Evolutionary conservation across 2,329 filamentous ascomycete genomes (phyloP).

Genomic region (Moelleriella libera): DNA sequence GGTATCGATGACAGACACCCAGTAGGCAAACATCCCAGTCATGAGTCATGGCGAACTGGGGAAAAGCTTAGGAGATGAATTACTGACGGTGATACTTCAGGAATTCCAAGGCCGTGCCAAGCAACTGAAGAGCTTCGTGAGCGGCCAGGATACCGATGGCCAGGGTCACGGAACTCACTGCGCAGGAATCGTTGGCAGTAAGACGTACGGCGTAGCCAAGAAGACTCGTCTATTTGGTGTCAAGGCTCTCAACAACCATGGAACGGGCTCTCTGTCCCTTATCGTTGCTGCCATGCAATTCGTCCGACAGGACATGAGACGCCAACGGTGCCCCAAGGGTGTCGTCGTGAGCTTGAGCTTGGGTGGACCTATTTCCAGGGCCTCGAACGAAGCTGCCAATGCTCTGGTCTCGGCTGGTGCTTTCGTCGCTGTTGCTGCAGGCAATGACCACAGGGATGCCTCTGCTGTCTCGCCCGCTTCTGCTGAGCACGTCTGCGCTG

Average conservation of each 20-base stretch:
- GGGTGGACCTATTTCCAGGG: conserved; percentile 24
- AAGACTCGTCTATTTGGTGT: conserved; percentile 22
- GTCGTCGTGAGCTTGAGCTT: conserved; percentile 37
- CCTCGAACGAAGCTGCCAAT: conserved; percentile 31
- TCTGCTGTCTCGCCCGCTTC: conserved; percentile 9
- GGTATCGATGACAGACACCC: conserved; percentile 19
- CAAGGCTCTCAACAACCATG: conserved; percentile 20
- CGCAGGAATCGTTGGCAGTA: conserved; percentile 12
- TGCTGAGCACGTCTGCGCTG: conserved; percentile 8
- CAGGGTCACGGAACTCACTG: conserved; percentile 6
- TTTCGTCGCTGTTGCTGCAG: conserved; percentile 36
- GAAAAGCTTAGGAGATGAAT: no score
- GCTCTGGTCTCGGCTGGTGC: conserved; percentile 26
- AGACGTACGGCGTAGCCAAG: conserved; percentile 25
- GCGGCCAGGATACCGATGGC: conserved; percentile 13
- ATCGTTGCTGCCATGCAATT: conserved; percentile 26
- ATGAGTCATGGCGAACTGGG: no score
- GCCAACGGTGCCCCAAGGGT: conserved; percentile 21
- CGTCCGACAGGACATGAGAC: conserved; percentile 17
- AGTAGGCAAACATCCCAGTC: conserved; percentile 9
- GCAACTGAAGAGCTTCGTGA: conserved; percentile 18
- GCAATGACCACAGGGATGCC: conserved; percentile 19
- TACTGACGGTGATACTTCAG: conserved; percentile 2
- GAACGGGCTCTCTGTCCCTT: no score
- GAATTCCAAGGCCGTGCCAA: conserved; percentile 26